phyloP scores from a whole-genome alignment of 768 basidiomycete genomes.

The Suillus americanus region DNA sequence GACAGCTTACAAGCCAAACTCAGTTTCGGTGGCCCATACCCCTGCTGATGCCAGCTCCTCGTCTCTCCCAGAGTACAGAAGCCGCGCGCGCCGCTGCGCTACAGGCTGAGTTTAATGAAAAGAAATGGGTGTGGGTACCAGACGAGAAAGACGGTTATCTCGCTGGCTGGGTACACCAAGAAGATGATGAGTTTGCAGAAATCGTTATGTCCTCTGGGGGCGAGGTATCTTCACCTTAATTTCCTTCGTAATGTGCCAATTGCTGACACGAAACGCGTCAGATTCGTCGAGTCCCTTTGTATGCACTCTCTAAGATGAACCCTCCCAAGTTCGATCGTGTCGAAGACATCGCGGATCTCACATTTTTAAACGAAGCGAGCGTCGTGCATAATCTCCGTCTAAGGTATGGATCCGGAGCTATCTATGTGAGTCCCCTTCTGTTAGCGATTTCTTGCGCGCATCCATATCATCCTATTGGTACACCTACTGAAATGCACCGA shows the following conservation, averaged over 20 bases:
- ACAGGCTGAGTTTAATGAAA: conserved; percentile 96
- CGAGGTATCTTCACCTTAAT: conserved; percentile 52
- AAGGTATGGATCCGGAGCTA: conserved; percentile 87
- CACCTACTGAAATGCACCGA: conserved; percentile 15
- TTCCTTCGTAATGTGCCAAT: neutral
- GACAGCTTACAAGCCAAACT: neutral
- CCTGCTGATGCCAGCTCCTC: conserved; percentile 45
- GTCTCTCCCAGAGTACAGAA: conserved; percentile 58
- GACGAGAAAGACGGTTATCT: conserved; percentile 92
- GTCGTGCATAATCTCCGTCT: conserved; percentile 97
- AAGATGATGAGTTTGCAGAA: conserved; percentile 80
- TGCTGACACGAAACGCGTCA: conserved; percentile 23
- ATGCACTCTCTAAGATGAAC: conserved; percentile 92
- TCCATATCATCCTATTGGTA: conserved; percentile 9
- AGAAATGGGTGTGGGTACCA: conserved; percentile 98
- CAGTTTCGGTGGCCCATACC: neutral
- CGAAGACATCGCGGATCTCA: conserved; percentile 97
- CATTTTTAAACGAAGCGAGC: conserved; percentile 96
- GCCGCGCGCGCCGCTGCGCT: conserved; percentile 82
- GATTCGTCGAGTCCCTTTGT: conserved; percentile 72
- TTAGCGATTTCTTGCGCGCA: conserved; percentile 4
- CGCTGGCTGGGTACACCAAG: conserved; percentile 89
- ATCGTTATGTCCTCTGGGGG: conserved; percentile 83
- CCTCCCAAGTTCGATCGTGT: conserved; percentile 98
- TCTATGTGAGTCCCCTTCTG: conserved; percentile 66